Evolutionary conservation across 2,329 filamentous ascomycete species (phyloP).

Genomic region (Cladobotryum mycophilum): DNA sequence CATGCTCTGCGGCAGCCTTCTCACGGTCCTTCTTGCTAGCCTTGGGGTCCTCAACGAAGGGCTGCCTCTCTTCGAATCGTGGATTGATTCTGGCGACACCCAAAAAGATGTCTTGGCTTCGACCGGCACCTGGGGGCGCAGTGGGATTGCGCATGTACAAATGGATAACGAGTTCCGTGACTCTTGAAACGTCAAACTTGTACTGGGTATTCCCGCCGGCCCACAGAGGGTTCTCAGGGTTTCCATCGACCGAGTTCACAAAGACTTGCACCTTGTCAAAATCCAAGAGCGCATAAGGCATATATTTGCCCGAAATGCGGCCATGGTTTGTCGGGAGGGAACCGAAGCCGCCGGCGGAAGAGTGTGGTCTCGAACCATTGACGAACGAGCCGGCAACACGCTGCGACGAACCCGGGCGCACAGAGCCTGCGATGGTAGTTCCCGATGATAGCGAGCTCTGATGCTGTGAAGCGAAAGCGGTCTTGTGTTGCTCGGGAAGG

Average conservation of each 20-base stretch:
- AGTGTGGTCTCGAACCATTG: conserved; percentile 66
- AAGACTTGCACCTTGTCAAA: conserved; percentile 99
- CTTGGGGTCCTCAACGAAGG: conserved; percentile 71
- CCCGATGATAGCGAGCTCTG: conserved; percentile 70
- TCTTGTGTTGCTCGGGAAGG: conserved; percentile 82
- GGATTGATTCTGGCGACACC: conserved; percentile 86
- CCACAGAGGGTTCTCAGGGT: conserved; percentile 91
- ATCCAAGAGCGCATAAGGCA: conserved; percentile 93
- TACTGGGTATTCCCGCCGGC: conserved; percentile 98
- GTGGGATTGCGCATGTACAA: conserved; percentile 91
- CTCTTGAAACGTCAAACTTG: conserved; percentile 97
- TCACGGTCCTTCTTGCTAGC: conserved; percentile 80
- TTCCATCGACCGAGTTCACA: conserved; percentile 92
- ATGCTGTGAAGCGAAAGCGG: conserved; percentile 66
- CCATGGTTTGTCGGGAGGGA: conserved; percentile 89
- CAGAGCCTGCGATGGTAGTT: conserved; percentile 40
- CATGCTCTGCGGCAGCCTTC: conserved; percentile 64
- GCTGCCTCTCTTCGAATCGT: conserved; percentile 75
- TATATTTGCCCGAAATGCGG: conserved; percentile 90
- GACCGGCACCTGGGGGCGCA: conserved; percentile 75
- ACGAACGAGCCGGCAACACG: conserved; percentile 56
- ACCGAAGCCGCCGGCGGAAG: conserved; percentile 77
- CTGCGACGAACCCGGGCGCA: conserved; percentile 52
- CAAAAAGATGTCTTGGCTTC: conserved; percentile 94
- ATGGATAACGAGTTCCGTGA: conserved; percentile 84